Evolutionary conservation across 176 grass and related monocot genomes (phyloP).

Genomic region (Eleusine indica): DNA sequence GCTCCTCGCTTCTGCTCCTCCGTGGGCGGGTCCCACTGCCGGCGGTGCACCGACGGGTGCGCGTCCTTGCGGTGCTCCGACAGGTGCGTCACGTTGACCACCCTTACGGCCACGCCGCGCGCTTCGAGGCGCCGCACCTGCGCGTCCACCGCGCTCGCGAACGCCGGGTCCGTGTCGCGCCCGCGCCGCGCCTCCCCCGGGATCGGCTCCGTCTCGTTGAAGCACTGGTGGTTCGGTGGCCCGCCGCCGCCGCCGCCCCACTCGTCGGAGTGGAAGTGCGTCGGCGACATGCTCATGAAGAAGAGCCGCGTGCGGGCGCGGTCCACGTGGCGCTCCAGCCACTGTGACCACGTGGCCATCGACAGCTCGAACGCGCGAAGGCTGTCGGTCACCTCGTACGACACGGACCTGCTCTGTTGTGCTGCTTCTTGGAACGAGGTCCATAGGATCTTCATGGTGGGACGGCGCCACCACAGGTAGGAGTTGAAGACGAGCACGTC

Average conservation of each 20-base stretch:
- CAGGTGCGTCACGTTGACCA: conserved; percentile 75
- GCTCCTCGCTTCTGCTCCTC: conserved; percentile 55
- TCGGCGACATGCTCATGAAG: conserved; percentile 87
- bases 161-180: conserved; percentile 41
- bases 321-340: conserved; percentile 79
- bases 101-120: conserved; percentile 59
- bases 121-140: conserved; percentile 40
- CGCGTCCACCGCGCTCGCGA: conserved; percentile 57
- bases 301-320: conserved; percentile 52
- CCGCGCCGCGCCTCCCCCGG: conserved; percentile 30
- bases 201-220: conserved; percentile 74
- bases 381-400: conserved; percentile 57
- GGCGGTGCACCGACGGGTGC: conserved; percentile 77
- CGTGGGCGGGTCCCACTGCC: conserved; percentile 63
- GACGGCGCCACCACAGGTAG: conserved; percentile 76
- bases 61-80: conserved; percentile 83
- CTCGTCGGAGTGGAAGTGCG: conserved; percentile 55
- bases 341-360: conserved; percentile 64
- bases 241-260: conserved; percentile 35
- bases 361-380: conserved; percentile 68
- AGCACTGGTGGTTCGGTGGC: conserved; percentile 47
- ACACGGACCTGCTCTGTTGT: conserved; percentile 32
- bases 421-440: conserved; percentile 50
- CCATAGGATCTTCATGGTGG: conserved; percentile 59
- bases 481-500: conserved; percentile 92